Conservation (phyloP, 805 yeast species). For the Tanozyma kutaoensis region DNA sequence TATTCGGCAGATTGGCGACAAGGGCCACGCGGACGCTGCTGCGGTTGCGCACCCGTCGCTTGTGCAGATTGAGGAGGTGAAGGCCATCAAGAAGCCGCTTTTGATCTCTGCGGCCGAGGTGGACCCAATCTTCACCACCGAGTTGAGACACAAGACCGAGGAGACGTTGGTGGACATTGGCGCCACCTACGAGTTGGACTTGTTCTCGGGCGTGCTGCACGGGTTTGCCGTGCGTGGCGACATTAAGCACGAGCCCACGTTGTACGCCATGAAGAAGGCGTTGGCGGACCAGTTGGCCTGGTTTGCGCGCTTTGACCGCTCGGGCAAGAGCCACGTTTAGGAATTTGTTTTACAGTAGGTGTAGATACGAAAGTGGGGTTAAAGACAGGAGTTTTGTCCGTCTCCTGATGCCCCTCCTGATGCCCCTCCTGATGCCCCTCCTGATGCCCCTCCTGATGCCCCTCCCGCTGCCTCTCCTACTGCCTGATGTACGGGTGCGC, state of each 20-base stretch:
- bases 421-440: no score
- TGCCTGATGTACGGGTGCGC: no score
- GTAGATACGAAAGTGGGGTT: no score
- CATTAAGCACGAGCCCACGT: slow-evolving; percentile 31
- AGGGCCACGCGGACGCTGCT: slow-evolving; percentile 38
- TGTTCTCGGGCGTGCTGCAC: slow-evolving; percentile 54
- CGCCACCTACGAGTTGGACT: slow-evolving; percentile 44
- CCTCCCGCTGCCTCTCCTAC: no score
- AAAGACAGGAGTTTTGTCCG: no score
- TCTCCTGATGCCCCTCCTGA: no score
- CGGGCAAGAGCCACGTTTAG: no score
- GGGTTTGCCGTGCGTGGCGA: slow-evolving; percentile 82
- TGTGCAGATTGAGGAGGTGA: slow-evolving; percentile 51
- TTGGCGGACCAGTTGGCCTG: slow-evolving; percentile 28
- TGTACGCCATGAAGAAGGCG: slow-evolving; percentile 58
- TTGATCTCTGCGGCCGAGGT: slow-evolving; percentile 63
- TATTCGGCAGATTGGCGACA: slow-evolving; percentile 33
- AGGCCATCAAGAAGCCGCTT: slow-evolving; percentile 46
- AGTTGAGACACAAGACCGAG: slow-evolving; percentile 51
- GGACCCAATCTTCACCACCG: slow-evolving; percentile 51
- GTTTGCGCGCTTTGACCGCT: slow-evolving; percentile 2
- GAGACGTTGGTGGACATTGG: slow-evolving; percentile 33
- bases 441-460: no score
- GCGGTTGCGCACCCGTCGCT: slow-evolving; percentile 83
- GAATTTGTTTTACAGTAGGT: no score